Conservation (phyloP, 2,329 filamentous ascomycete genomes). For the Coleophoma eucalyptorum region DNA sequence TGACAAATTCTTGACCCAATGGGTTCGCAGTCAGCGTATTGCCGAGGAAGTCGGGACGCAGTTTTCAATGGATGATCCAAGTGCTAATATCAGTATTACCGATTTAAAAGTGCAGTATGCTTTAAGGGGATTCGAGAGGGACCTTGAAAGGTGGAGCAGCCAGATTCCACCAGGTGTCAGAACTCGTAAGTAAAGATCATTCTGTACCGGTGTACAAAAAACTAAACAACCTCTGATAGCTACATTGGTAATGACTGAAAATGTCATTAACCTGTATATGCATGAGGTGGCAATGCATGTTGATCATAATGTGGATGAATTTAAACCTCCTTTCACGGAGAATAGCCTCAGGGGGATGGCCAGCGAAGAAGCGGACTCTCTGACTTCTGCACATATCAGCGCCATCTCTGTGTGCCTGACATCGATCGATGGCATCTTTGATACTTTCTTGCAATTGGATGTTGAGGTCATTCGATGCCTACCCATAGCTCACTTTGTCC, state of each 20-base stretch:
- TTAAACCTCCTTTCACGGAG: slow-evolving; percentile 31
- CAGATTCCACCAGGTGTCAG: slow-evolving; percentile 34
- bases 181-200: slow-evolving; percentile 19
- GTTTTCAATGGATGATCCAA: slow-evolving; percentile 46
- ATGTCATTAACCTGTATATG: slow-evolving; percentile 51
- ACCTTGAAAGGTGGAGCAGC: slow-evolving; percentile 43
- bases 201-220: neutral
- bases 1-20: slow-evolving; percentile 37
- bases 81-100: slow-evolving; percentile 41
- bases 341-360: slow-evolving; percentile 16
- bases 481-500: slow-evolving; percentile 46
- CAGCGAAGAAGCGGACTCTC: slow-evolving; percentile 11
- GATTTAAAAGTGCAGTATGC: slow-evolving; percentile 52
- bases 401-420: slow-evolving; percentile 48
- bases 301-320: slow-evolving; percentile 51
- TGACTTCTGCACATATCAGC: slow-evolving; percentile 39
- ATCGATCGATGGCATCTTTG: slow-evolving; percentile 49
- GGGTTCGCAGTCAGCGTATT: slow-evolving; percentile 40
- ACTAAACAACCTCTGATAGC: slow-evolving; percentile 26
- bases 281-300: slow-evolving; percentile 56
- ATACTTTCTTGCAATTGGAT: slow-evolving; percentile 44
- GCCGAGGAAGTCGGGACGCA: slow-evolving; percentile 52
- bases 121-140: slow-evolving; percentile 49
- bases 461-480: slow-evolving; percentile 42
- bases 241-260: slow-evolving; percentile 45